phyloP scores from a whole-genome alignment of 768 basidiomycete genomes.

The Xerocomellus chrysenteron region DNA sequence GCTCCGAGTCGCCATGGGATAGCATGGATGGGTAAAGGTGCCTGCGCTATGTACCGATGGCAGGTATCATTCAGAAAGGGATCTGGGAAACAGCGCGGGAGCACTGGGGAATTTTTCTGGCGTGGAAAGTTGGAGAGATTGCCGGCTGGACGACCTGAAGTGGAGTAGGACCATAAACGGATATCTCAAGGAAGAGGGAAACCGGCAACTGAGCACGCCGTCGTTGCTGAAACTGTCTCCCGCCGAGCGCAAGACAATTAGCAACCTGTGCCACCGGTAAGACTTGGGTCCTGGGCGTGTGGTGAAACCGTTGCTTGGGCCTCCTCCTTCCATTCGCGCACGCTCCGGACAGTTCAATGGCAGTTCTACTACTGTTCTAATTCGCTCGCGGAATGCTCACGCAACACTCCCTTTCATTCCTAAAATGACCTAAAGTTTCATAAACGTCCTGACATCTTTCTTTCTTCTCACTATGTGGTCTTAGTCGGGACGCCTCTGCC shows the following conservation, averaged over 20 bases:
- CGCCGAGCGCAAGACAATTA: conserved; percentile 9
- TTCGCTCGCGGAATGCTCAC: conserved; percentile 14
- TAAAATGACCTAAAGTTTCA: conserved; percentile 35
- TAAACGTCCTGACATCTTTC: conserved; percentile 16
- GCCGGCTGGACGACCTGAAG: conserved; percentile 12
- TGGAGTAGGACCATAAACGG: conserved; percentile 23
- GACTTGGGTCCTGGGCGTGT: not conserved
- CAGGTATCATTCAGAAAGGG: not conserved
- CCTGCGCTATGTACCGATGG: no score
- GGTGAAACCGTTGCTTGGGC: not conserved
- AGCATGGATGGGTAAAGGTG: not conserved
- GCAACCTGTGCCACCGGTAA: conserved; percentile 18
- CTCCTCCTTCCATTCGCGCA: conserved; percentile 16
- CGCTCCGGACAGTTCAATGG: conserved; percentile 1
- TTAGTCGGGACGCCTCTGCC: conserved; percentile 33
- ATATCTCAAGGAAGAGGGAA: conserved; percentile 21
- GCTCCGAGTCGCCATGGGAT: conserved; percentile 33
- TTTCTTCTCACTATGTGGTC: conserved; percentile 25
- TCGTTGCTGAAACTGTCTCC: not conserved
- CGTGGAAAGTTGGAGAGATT: not conserved
- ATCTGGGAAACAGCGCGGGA: not conserved
- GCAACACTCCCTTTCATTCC: conserved; percentile 29
- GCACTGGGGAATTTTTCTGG: no score
- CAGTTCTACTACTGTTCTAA: not conserved
- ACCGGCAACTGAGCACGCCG: conserved; percentile 9